Base-by-base conservation (phyloP, 371 early-diverging fungal genomes). In the Actinomortierella wolfii region DNA sequence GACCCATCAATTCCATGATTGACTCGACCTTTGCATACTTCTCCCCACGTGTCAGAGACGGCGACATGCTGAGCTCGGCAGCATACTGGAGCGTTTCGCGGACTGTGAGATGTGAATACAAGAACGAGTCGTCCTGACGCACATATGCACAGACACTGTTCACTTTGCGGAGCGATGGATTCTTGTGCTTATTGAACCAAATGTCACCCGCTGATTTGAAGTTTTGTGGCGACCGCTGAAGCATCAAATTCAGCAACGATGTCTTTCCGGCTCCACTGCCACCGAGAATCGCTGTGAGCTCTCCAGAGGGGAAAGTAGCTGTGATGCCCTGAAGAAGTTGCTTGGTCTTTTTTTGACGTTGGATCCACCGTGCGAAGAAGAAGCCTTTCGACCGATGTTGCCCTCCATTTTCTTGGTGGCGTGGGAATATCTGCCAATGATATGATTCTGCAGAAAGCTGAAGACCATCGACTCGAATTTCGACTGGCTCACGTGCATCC, bases 181-280 rank as follows among this genome's bases (percentile, higher is more conserved):
- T 61, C 61, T 47, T 51, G 14, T 49, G 41, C 15, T 48, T 48
- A 8, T 67, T 67, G 46, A 53, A 60, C 21, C 47, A 67, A 9
- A 67, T 39, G 23, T 51, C 29, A 14, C 67, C 67, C 1, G 48
- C 21, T 5, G 26, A 3, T 0, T 56, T 23, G 14, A 67, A 29
- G 14, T 17, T 45, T 3, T 24, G 9, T 15, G 49, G 41, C 1
- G 24, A 53, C n/a, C 67, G 43, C 15, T 18, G 26, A 4, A 76
- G 26, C 11, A 82, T 43, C 15, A 56, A 68, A 39, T 80, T 80
- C n/a, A 89, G 52, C 20, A 90, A 67, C 3, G 81, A 83, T 7
- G 86, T 77, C 67, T 89, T 89, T 20, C 89, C 89, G 3, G 83
- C 67, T 0, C 91, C 90, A 34, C 80, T 80, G 0, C 78, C 64